These are phyloP conservation scores for Helotiales sp. DNA, from an alignment of 2,329 filamentous ascomycete genomes.

Conservation along the genomic window DNA sequence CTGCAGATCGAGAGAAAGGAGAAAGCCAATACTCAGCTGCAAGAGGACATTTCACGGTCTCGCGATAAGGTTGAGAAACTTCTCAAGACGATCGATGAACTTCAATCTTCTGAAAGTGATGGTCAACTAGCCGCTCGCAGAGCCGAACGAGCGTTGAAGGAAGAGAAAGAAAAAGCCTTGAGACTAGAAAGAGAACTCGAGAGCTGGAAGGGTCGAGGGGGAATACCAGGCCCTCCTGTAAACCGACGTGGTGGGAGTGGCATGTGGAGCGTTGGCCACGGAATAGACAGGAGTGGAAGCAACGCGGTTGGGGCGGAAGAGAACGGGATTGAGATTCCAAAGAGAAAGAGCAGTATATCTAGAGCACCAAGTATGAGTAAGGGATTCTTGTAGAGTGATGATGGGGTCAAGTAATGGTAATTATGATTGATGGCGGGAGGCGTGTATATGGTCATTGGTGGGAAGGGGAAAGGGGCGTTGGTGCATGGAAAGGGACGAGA, in stretches of 20 bases:
- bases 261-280: constrained; percentile 11
- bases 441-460: neutral
- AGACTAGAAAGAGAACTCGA: constrained; percentile 88
- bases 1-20: constrained; percentile 90
- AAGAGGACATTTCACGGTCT: constrained; percentile 80
- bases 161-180: constrained; percentile 80
- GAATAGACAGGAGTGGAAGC: constrained; percentile 16
- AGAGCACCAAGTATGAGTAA: constrained; percentile 70
- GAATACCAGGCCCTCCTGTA: constrained; percentile 40
- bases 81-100: constrained; percentile 87
- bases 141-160: constrained; percentile 84
- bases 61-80: constrained; percentile 91
- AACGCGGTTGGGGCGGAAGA: constrained; percentile 25
- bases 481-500: neutral
- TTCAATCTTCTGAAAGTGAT: constrained; percentile 82
- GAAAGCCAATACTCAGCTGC: constrained; percentile 77
- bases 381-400: constrained; percentile 63
- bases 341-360: constrained; percentile 65
- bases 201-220: constrained; percentile 71
- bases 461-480: neutral
- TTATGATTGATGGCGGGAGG: neutral
- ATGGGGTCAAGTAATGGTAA: neutral
- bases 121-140: constrained; percentile 80
- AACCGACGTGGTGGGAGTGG: constrained; percentile 12
- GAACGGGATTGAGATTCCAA: constrained; percentile 53